Evolutionary conservation across 108 stramenopile genomes (phyloP).

Genomic region (Stephanodiscus minutulus): DNA sequence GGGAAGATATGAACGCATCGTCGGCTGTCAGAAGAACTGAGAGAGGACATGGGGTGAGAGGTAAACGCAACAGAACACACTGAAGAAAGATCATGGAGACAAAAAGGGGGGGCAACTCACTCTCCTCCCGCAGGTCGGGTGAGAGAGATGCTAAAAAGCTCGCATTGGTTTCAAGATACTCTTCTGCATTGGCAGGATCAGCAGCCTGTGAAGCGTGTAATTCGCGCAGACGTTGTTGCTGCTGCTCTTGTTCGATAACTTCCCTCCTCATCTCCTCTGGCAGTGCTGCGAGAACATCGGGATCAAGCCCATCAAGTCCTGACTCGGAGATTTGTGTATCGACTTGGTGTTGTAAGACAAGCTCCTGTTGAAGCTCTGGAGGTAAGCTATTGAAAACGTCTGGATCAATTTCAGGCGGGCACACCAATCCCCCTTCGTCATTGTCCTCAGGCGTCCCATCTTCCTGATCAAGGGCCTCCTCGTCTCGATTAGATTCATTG

Average conservation of each 20-base stretch:
- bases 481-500: not conserved
- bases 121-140: slow-evolving; percentile 90
- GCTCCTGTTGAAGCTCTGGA: slow-evolving; percentile 90
- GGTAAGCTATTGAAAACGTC: slow-evolving; percentile 93
- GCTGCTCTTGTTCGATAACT: slow-evolving; percentile 91
- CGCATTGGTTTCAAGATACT: slow-evolving; percentile 34
- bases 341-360: slow-evolving; percentile 74
- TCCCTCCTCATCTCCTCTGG: slow-evolving; percentile 94
- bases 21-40: slow-evolving; percentile 91
- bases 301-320: slow-evolving; percentile 92
- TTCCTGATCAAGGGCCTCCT: slow-evolving; percentile 3
- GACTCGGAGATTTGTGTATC: slow-evolving; percentile 76
- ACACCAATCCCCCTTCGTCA: slow-evolving; percentile 61
- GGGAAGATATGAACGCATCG: slow-evolving; percentile 71
- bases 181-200: slow-evolving; percentile 90
- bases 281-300: slow-evolving; percentile 92
- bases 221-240: slow-evolving; percentile 66
- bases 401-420: slow-evolving; percentile 89
- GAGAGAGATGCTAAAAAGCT: slow-evolving; percentile 90
- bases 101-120: not conserved
- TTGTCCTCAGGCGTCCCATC: slow-evolving; percentile 6
- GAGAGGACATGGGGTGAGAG: no score
- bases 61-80: no score
- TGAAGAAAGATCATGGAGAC: slow-evolving; percentile 50
- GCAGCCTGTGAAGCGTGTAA: slow-evolving; percentile 63